phyloP scores from a whole-genome alignment of 257 asterid species.

The Jasminum sambac region DNA sequence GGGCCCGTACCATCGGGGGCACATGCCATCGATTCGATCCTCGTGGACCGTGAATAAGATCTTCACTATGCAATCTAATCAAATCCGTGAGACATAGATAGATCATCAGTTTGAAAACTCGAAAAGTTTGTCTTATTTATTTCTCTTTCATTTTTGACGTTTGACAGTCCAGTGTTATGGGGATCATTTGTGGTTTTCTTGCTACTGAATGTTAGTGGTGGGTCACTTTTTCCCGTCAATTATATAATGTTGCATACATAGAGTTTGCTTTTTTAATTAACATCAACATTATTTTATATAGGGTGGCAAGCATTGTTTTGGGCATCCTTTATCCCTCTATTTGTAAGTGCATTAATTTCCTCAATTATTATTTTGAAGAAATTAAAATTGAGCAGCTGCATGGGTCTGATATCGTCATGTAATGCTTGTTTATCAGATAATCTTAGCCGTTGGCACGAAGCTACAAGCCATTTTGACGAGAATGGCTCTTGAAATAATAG shows the following conservation, averaged over 20 bases:
- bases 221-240: conserved; percentile 28
- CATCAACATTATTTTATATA: no score
- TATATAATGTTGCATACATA: no score
- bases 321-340: conserved; percentile 83
- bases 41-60: no score
- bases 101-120: no score
- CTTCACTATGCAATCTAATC: no score
- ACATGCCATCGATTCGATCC: no score
- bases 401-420: no score
- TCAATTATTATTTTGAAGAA: no score
- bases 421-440: conserved; percentile 57
- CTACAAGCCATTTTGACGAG: conserved; percentile 73
- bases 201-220: conserved; percentile 83
- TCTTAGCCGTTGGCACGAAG: conserved; percentile 88
- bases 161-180: conserved; percentile 90
- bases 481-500: conserved; percentile 85
- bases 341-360: conserved; percentile 74
- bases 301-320: conserved; percentile 90
- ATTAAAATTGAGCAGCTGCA: no score
- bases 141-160: background rate
- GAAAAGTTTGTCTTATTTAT: conserved; percentile 1
- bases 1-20: no score
- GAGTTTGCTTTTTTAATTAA: no score
- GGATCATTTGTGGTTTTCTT: conserved; percentile 82
- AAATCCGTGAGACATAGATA: no score